A percentile compares a stretch with the other conserved stretches of the same genome.
Evolutionary conservation across 306 rosid species (phyloP).

Genomic region (apple (Malus domestica)): DNA sequence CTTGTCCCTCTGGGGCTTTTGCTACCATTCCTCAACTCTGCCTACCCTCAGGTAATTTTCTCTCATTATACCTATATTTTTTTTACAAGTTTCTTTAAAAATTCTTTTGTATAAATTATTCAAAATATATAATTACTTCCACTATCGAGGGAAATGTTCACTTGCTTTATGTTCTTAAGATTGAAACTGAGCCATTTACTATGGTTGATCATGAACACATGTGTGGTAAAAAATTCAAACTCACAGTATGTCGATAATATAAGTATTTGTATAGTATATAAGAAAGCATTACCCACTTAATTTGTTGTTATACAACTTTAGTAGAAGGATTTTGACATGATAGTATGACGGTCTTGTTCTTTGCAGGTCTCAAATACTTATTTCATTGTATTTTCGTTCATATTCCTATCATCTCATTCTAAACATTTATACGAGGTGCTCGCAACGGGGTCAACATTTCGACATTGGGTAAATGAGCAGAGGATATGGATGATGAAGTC

Average conservation of each 20-base stretch:
- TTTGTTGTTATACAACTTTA: too few species aligned
- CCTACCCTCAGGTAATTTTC: conserved; percentile 55
- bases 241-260: too few species aligned
- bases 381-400: conserved; percentile 29
- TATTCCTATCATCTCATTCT: conserved; percentile 27
- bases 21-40: conserved; percentile 59
- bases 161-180: too few species aligned
- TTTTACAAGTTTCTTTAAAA: too few species aligned
- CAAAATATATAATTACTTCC: too few species aligned
- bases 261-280: neutral
- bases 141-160: neutral
- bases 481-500: conserved; percentile 59
- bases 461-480: conserved; percentile 39
- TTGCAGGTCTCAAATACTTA: conserved; percentile 43
- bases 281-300: neutral
- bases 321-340: neutral
- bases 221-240: neutral
- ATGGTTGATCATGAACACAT: neutral
- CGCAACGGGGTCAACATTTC: conserved; percentile 35
- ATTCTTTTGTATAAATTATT: too few species aligned
- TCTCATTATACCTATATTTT: neutral
- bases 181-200: neutral
- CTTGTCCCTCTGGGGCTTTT: conserved; percentile 49
- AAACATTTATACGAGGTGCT: conserved; percentile 43
- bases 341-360: neutral